Conservation (phyloP, 805 yeast genomes). For the Candida stauntonica region DNA sequence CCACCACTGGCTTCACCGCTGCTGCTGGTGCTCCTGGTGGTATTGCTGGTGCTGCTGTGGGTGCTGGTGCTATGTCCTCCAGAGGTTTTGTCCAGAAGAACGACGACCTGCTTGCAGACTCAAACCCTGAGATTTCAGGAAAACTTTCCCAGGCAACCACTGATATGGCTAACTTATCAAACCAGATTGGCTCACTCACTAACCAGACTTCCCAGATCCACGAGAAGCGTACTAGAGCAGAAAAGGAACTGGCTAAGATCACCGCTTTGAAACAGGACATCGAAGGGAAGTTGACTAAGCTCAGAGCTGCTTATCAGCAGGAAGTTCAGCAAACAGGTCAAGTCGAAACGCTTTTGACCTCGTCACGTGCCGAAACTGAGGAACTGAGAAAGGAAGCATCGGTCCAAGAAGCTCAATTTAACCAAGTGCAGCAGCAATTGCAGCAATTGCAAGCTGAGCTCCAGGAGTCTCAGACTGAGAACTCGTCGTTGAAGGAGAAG, state of each 20-base stretch:
- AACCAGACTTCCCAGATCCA: slow-evolving; percentile 67
- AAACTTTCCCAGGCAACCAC: slow-evolving; percentile 75
- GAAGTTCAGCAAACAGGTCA: slow-evolving; percentile 74
- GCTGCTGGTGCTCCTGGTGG: not conserved
- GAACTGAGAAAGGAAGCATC: slow-evolving; percentile 67
- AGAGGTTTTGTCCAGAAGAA: slow-evolving; percentile 9
- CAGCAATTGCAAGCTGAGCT: slow-evolving; percentile 55
- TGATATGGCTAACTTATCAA: slow-evolving; percentile 81
- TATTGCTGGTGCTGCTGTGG: slow-evolving; percentile 8
- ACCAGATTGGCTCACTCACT: slow-evolving; percentile 76
- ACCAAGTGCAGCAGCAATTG: slow-evolving; percentile 62
- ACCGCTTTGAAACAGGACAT: slow-evolving; percentile 65
- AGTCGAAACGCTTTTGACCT: slow-evolving; percentile 58
- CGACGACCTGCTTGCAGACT: slow-evolving; percentile 52
- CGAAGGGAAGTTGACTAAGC: slow-evolving; percentile 59
- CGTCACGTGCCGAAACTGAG: slow-evolving; percentile 63
- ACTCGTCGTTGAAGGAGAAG: slow-evolving; percentile 60
- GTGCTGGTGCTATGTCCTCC: slow-evolving; percentile 5
- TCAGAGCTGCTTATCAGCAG: slow-evolving; percentile 68
- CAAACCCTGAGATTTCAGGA: slow-evolving; percentile 48
- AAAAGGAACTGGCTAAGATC: slow-evolving; percentile 68
- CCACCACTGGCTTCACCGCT: not conserved
- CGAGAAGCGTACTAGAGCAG: slow-evolving; percentile 69
- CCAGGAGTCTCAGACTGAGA: slow-evolving; percentile 66
- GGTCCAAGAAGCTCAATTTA: slow-evolving; percentile 72